A percentile compares a stretch with the other conserved stretches of the same genome.
These are phyloP conservation scores for Fagus sylvatica DNA, from an alignment of 306 rosid species.

Conservation along the genomic window DNA sequence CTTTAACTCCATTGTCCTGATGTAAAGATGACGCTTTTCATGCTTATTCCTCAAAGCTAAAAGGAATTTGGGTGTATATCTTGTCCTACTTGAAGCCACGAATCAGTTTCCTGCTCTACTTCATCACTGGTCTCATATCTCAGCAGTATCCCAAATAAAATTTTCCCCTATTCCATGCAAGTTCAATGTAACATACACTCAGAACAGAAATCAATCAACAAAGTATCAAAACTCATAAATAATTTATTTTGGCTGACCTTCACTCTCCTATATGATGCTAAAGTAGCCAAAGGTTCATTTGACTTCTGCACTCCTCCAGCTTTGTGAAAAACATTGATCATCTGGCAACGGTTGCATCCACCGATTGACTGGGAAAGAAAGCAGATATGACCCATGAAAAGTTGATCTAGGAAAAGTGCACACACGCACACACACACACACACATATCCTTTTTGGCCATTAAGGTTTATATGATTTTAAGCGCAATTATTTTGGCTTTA, in stretches of 20 bases:
- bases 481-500: background rate
- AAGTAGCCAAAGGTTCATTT: constrained; percentile 85
- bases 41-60: constrained; percentile 18
- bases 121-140: constrained; percentile 41
- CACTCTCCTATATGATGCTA: constrained; percentile 79
- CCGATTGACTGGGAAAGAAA: constrained; percentile 63
- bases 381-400: constrained; percentile 1
- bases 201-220: constrained; percentile 2
- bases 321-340: constrained; percentile 62
- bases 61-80: constrained; percentile 48
- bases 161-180: constrained; percentile 59
- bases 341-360: constrained; percentile 94
- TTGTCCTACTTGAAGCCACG: constrained; percentile 79
- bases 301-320: constrained; percentile 59
- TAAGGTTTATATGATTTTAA: background rate
- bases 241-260: constrained; percentile 54
- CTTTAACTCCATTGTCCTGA: background rate
- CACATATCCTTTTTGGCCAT: background rate
- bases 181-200: background rate
- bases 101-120: constrained; percentile 36
- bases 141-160: constrained; percentile 81
- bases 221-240: background rate
- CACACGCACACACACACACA: background rate
- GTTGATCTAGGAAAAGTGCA: background rate
- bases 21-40: background rate